phyloP scores from a whole-genome alignment of 2,329 filamentous ascomycete genomes.

The Blastomyces gilchristii region DNA sequence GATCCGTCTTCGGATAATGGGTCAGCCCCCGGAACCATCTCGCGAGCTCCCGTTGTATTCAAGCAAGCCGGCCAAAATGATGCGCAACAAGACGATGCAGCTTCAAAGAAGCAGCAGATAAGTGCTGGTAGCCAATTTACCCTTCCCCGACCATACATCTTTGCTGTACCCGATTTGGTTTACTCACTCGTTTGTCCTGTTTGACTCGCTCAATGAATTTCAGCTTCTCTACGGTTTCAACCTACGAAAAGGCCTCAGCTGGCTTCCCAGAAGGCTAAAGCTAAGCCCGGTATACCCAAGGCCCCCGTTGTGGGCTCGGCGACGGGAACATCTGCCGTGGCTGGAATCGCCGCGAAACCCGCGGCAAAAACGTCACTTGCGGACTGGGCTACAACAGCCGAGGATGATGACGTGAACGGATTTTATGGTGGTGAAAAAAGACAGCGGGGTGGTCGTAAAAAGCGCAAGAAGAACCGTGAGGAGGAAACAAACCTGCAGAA shows the following conservation, averaged over 20 bases:
- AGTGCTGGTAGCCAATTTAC: conserved; percentile 49
- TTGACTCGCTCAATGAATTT: conserved; percentile 18
- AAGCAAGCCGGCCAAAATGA: conserved; percentile 45
- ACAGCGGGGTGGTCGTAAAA: conserved; percentile 66
- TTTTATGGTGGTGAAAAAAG: conserved; percentile 58
- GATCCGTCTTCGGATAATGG: conserved; percentile 39
- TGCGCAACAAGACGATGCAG: conserved; percentile 37
- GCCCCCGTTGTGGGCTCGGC: conserved; percentile 18
- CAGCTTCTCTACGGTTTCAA: conserved; percentile 69
- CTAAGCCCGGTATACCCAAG: conserved; percentile 52
- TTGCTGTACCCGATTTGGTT: conserved; percentile 22
- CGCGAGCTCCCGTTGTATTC: conserved; percentile 64
- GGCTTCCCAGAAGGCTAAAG: conserved; percentile 49
- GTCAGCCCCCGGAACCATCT: conserved; percentile 53
- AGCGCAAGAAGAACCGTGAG: conserved; percentile 63
- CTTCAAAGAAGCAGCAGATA: conserved; percentile 54
- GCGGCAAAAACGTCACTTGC: conserved; percentile 59
- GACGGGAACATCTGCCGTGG: conserved; percentile 19
- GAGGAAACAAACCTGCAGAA: conserved; percentile 50
- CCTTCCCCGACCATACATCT: conserved; percentile 24
- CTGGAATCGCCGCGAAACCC: conserved; percentile 32
- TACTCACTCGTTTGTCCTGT: conserved; percentile 39
- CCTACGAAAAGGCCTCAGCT: conserved; percentile 70
- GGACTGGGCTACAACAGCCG: conserved; percentile 66
- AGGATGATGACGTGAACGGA: conserved; percentile 66